phyloP scores from a whole-genome alignment of 768 basidiomycete species.

The Gloeopeniophorella convolvens region DNA sequence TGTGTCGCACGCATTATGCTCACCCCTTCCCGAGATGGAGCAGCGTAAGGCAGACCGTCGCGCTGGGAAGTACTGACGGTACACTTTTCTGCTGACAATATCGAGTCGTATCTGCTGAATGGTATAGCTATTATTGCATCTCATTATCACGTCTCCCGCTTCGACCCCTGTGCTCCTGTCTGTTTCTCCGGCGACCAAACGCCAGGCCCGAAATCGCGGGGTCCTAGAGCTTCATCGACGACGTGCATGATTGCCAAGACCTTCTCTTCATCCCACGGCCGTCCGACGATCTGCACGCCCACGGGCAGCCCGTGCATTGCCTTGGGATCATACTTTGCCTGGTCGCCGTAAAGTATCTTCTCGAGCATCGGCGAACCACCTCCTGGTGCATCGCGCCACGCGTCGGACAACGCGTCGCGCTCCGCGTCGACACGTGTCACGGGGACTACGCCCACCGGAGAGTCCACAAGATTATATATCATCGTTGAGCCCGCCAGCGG shows the following conservation, averaged over 20 bases:
- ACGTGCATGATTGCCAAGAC: conserved; percentile 74
- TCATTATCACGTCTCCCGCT: not conserved
- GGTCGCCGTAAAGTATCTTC: conserved; percentile 46
- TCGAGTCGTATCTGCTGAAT: not conserved
- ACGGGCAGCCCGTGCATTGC: conserved; percentile 75
- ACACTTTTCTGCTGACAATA: not conserved
- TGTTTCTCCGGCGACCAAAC: conserved; percentile 32
- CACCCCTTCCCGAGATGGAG: conserved; percentile 42
- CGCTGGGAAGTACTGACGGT: conserved; percentile 26
- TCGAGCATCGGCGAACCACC: conserved; percentile 59
- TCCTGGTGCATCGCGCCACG: conserved; percentile 46
- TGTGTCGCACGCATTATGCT: not conserved
- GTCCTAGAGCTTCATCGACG: conserved; percentile 61
- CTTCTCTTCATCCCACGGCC: conserved; percentile 80
- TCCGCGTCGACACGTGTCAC: conserved; percentile 34
- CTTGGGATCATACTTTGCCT: conserved; percentile 51
- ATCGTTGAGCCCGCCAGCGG: conserved; percentile 28
- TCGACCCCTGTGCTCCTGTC: not conserved
- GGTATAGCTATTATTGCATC: not conserved
- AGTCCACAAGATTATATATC: conserved; percentile 37
- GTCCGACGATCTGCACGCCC: conserved; percentile 74
- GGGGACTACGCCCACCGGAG: conserved; percentile 37
- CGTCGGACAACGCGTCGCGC: conserved; percentile 43
- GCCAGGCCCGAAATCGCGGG: conserved; percentile 66
- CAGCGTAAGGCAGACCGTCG: conserved; percentile 63